phyloP scores from a whole-genome alignment of 2,329 filamentous ascomycete species.

The Shiraia sp. region DNA sequence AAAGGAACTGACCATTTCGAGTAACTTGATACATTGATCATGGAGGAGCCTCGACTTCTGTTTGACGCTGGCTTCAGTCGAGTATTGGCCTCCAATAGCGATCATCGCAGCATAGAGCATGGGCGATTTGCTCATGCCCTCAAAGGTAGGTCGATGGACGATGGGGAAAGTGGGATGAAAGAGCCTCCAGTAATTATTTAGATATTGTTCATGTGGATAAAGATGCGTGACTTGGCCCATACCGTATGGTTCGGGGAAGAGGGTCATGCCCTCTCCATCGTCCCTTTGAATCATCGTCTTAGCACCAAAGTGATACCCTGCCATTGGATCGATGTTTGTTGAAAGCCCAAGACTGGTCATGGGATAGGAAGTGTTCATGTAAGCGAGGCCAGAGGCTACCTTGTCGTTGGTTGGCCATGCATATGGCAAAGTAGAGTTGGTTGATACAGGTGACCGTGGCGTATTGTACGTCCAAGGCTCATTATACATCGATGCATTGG shows the following conservation, averaged over 20 bases:
- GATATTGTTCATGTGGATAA: conserved; percentile 45
- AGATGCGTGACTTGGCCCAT: conserved; percentile 40
- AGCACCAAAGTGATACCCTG: conserved; percentile 31
- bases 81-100: conserved; percentile 49
- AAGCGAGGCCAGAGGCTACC: conserved; percentile 27
- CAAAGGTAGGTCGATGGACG: conserved; percentile 48
- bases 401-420: conserved; percentile 37
- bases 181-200: conserved; percentile 51
- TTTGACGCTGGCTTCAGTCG: conserved; percentile 38
- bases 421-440: conserved; percentile 39
- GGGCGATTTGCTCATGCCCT: conserved; percentile 41
- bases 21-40: conserved; percentile 47
- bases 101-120: conserved; percentile 52
- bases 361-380: conserved; percentile 28
- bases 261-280: conserved; percentile 38
- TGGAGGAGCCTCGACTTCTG: conserved; percentile 46
- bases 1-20: conserved; percentile 37
- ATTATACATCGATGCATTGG: conserved; percentile 42
- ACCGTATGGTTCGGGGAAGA: conserved; percentile 45
- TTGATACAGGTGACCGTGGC: conserved; percentile 41
- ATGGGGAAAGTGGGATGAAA: conserved; percentile 52
- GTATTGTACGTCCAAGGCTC: conserved; percentile 38
- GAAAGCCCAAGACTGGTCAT: conserved; percentile 27
- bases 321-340: conserved; percentile 23
- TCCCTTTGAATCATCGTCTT: conserved; percentile 42